These are phyloP conservation scores for Talaromyces ruber DNA, from an alignment of 495 filamentous ascomycete genomes.

Conservation along the genomic window DNA sequence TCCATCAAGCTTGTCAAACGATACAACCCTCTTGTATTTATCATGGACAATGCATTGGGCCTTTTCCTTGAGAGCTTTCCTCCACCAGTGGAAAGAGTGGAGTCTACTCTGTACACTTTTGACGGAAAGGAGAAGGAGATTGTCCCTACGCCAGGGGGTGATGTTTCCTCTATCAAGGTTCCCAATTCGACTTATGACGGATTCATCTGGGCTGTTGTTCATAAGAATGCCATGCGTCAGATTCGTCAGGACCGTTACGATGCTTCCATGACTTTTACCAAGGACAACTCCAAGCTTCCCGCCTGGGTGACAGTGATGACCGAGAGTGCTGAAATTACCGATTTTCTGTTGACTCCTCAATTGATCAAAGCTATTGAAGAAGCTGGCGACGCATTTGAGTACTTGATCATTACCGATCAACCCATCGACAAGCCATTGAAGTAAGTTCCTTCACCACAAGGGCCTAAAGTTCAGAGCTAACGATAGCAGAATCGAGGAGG, in stretches of 20 bases:
- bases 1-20: conserved; percentile 77
- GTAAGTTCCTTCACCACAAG: conserved; percentile 29
- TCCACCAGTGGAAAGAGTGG: conserved; percentile 57
- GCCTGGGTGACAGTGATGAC: conserved; percentile 90
- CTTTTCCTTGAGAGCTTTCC: conserved; percentile 75
- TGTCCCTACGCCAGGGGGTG: conserved; percentile 52
- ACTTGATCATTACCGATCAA: conserved; percentile 83
- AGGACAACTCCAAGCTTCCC: conserved; percentile 86
- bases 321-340: conserved; percentile 93
- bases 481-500: conserved; percentile 69
- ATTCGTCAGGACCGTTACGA: conserved; percentile 92
- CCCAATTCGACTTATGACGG: conserved; percentile 75
- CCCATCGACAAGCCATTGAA: conserved; percentile 82
- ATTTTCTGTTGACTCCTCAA: conserved; percentile 73
- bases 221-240: conserved; percentile 88
- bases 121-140: conserved; percentile 81
- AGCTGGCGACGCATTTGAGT: conserved; percentile 78
- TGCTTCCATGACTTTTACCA: conserved; percentile 82
- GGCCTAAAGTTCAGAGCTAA: not conserved
- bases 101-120: conserved; percentile 74
- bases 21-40: conserved; percentile 73
- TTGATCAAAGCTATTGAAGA: conserved; percentile 71
- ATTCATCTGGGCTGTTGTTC: conserved; percentile 91
- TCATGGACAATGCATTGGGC: conserved; percentile 56
- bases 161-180: conserved; percentile 36